phyloP scores from a whole-genome alignment of 2,329 filamentous ascomycete genomes.

The Botryotinia narcissicola region DNA sequence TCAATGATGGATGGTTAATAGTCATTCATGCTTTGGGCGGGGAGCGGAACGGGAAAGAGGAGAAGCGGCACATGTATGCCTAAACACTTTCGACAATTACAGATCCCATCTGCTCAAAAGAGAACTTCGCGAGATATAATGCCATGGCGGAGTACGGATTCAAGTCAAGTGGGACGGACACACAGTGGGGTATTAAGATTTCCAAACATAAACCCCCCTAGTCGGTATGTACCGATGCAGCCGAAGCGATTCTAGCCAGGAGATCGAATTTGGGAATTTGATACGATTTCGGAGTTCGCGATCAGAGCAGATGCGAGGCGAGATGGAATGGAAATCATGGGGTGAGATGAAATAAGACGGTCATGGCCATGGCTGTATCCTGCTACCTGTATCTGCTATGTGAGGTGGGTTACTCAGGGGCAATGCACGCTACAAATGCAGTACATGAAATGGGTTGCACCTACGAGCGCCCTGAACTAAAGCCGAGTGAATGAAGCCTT shows the following conservation, averaged over 20 bases:
- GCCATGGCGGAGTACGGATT: not conserved
- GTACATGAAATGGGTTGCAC: constrained; percentile 14
- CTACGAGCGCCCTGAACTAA: not conserved
- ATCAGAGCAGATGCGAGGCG: constrained; percentile 4
- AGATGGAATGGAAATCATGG: constrained; percentile 1
- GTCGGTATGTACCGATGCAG: constrained; percentile 7
- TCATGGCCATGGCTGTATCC: constrained; percentile 6
- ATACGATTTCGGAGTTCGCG: not conserved
- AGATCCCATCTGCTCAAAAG: not conserved
- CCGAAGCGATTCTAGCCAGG: not conserved
- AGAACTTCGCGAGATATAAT: not conserved
- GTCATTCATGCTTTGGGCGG: not conserved
- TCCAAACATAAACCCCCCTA: constrained; percentile 6
- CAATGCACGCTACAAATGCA: constrained; percentile 16
- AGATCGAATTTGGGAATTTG: not conserved
- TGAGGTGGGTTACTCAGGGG: constrained; percentile 10
- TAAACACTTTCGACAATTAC: not conserved
- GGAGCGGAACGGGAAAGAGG: not conserved
- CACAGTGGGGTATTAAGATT: constrained; percentile 4
- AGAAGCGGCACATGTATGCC: not conserved
- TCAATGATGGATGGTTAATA: not conserved
- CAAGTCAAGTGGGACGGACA: not conserved
- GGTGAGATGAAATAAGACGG: constrained; percentile 1
- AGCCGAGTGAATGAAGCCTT: constrained; percentile 15
- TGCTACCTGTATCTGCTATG: not conserved